A percentile compares a stretch with the other conserved stretches of the same genome.
phyloP scores from a whole-genome alignment of 208 protist genomes.

The Trypanosomatidae sp. region DNA sequence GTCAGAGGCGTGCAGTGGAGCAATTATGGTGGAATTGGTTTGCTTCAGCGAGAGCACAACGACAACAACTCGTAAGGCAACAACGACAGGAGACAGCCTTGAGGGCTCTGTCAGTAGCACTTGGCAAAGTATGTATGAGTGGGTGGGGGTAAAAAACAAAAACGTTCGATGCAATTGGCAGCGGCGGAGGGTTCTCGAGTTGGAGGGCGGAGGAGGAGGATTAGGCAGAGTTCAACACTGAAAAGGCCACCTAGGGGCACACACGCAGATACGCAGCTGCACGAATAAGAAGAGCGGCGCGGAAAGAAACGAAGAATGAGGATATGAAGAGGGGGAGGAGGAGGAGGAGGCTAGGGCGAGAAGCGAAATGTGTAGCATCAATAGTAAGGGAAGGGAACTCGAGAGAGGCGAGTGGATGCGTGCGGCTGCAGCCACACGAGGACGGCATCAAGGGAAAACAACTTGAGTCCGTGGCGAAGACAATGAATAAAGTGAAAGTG shows the following conservation, averaged over 20 bases:
- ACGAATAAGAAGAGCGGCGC: background rate
- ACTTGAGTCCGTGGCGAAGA: background rate
- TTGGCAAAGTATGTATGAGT: background rate
- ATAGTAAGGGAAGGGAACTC: background rate
- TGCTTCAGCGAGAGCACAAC: background rate
- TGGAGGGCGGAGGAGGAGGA: background rate
- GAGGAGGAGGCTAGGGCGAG: background rate
- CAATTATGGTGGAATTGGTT: background rate
- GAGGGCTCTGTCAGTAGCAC: background rate
- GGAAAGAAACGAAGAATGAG: background rate
- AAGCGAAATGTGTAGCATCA: background rate
- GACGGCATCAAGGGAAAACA: background rate
- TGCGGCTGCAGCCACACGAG: background rate
- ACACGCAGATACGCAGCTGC: background rate
- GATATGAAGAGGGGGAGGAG: background rate
- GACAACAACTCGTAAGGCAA: background rate
- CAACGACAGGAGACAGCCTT: background rate
- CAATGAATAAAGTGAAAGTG: background rate
- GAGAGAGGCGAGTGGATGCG: background rate
- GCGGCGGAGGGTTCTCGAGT: background rate
- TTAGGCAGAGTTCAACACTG: background rate
- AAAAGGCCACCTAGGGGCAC: background rate
- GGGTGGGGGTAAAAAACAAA: background rate
- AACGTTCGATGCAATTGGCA: background rate
- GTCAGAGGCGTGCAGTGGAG: background rate